Conservation (phyloP, 371 early-diverging fungal genomes). For the Mucor racemosus region DNA sequence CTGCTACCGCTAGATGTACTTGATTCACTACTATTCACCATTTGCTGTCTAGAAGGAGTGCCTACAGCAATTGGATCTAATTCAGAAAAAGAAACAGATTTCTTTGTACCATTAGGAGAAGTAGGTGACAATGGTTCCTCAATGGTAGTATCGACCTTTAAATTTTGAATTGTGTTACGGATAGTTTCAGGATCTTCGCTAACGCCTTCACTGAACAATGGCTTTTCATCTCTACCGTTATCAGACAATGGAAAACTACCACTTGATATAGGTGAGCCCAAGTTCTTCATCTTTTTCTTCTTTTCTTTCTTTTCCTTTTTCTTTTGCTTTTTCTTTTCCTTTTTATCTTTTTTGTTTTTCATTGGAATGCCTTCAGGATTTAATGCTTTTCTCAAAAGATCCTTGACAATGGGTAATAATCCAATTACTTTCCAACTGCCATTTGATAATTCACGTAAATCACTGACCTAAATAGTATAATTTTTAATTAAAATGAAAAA, state of each 20-base stretch:
- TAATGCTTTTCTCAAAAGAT: conserved; percentile 31
- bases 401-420: conserved; percentile 42
- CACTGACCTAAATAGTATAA: conserved; percentile 43
- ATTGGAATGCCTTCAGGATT: background rate
- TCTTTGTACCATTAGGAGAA: conserved; percentile 12
- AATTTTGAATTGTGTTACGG: conserved; percentile 41
- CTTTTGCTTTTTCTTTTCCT: conserved; percentile 31
- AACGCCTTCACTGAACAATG: conserved; percentile 11
- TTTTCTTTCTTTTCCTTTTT: conserved; percentile 29
- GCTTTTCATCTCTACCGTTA: conserved; percentile 16
- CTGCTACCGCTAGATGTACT: conserved; percentile 13
- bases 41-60: background rate
- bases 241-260: conserved; percentile 1
- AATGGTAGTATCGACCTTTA: conserved; percentile 27
- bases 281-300: conserved; percentile 15
- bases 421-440: conserved; percentile 66
- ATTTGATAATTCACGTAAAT: conserved; percentile 61
- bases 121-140: background rate
- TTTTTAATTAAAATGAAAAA: background rate
- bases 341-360: conserved; percentile 27
- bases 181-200: conserved; percentile 37
- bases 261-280: conserved; percentile 33
- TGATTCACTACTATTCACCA: background rate
- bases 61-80: conserved; percentile 11
- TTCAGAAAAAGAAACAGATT: conserved; percentile 37